Evolutionary conservation across 1,139 yeast species (phyloP), one percentile per base, ranked within the genome.

Genomic region (Pichia sp.): DNA sequence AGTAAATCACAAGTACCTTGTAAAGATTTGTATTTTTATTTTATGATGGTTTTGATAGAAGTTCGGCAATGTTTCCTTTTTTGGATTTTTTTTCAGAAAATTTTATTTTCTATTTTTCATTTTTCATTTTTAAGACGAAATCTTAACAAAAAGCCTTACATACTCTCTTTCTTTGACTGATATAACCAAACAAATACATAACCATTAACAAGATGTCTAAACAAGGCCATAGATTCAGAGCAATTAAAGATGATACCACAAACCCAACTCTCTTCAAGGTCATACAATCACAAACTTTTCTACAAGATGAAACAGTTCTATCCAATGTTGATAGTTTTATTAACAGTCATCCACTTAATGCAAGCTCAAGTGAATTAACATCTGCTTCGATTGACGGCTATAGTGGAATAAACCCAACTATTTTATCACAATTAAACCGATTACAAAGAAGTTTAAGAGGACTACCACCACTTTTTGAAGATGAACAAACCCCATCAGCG

Each of bases 401-500:
- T 63, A 25, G 67, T 61, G 67, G 67, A 61, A 62, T 72, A 60
- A 61, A 59, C 34, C 54, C 64, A 18, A 60, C 67, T 6, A 61
- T 58, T 13, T 49, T 78, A 58, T 75, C 81, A 54, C 84, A 79
- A 66, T 68, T 80, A 60, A 77, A 72, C 60, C 73, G 84, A 63
- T 70, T 79, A 45, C 83, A 79, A 60, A 74, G 84, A 70, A 81
- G 77, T 57, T 71, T 80, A 58, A 70, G 83, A 64, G 84, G 84
- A 1, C 70, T 80, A 53, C 83, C 84, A 8, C 84, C 84, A 16
- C 63, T 76, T 49, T 60, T 60, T 44, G 63, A 58, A n/a, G 61
- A 58, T 10, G 54, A 47, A 29, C 14, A 46, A 18, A 41, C 59
- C 59, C 45, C 45, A 29, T 61, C 58, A 22, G 29, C 50, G 13